A percentile compares a stretch with the other conserved stretches of the same genome.
These are phyloP conservation scores for Ilyonectria sp. DNA, from an alignment of 2,329 filamentous ascomycete genomes.

Conservation along the genomic window DNA sequence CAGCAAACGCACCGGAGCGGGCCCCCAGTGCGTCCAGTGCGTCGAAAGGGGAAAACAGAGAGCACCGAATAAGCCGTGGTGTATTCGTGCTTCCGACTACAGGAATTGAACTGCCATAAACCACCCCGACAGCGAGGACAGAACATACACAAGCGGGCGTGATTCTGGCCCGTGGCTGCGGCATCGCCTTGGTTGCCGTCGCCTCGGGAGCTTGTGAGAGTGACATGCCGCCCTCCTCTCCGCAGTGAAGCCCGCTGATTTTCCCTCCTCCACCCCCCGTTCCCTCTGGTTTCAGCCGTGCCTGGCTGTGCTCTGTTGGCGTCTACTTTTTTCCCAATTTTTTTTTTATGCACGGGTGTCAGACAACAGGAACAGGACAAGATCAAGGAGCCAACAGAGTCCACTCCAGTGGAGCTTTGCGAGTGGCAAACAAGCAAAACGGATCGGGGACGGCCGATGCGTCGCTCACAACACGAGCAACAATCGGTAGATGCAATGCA, in stretches of 20 bases:
- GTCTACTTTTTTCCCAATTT: not conserved
- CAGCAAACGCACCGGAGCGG: slow-evolving; percentile 41
- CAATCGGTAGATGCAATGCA: not conserved
- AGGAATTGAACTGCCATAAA: not conserved
- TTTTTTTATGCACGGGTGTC: not conserved
- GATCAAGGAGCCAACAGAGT: not conserved
- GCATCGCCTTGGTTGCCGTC: not conserved
- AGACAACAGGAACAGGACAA: slow-evolving; percentile 1
- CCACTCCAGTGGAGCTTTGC: not conserved
- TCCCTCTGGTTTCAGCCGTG: not conserved
- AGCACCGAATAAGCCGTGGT: slow-evolving; percentile 25
- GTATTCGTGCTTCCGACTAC: not conserved
- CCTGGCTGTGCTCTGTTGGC: slow-evolving; percentile 2
- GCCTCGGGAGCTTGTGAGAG: slow-evolving; percentile 8
- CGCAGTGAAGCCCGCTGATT: not conserved
- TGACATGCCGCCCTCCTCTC: not conserved
- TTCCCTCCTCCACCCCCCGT: not conserved
- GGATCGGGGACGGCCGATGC: slow-evolving; percentile 18
- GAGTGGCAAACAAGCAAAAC: slow-evolving; percentile 6
- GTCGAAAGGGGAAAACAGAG: slow-evolving; percentile 20
- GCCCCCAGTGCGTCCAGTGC: slow-evolving; percentile 23
- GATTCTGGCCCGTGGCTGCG: not conserved
- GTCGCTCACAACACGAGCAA: slow-evolving; percentile 10
- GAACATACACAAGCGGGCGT: not conserved
- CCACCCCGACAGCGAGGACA: not conserved